These are phyloP conservation scores for Orobanche coerulescens DNA, from an alignment of 257 asterid genomes.

Conservation along the genomic window DNA sequence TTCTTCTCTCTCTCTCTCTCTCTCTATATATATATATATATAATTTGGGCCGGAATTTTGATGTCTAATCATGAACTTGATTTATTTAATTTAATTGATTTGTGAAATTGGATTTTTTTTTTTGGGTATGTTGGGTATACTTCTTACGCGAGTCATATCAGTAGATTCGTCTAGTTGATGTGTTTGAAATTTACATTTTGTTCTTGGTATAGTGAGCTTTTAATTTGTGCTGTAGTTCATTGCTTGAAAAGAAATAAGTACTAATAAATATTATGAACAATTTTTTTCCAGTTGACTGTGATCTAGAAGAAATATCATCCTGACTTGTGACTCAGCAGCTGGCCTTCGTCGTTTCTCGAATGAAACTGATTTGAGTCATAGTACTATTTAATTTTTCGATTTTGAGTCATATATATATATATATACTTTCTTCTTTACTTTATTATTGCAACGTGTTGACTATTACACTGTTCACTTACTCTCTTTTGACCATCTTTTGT, in stretches of 20 bases:
- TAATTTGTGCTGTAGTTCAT: neutral
- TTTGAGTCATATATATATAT: neutral
- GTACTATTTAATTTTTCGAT: neutral
- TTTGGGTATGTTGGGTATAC: neutral
- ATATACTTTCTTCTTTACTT: no score
- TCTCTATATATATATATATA: no score
- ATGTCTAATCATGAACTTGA: neutral
- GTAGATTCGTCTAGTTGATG: slow-evolving; percentile 11
- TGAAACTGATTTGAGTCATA: neutral
- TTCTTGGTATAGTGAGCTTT: neutral
- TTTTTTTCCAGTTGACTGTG: neutral
- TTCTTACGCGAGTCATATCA: neutral
- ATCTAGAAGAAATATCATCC: neutral
- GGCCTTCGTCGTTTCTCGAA: neutral
- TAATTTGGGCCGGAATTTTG: neutral
- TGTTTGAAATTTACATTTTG: neutral
- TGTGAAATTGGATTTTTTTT: neutral
- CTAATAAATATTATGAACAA: neutral
- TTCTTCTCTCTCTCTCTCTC: neutral
- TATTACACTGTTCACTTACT: no score
- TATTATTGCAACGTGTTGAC: no score
- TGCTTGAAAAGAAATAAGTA: neutral
- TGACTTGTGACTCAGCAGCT: neutral
- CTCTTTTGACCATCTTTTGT: no score
- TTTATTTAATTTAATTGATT: neutral